phyloP scores from a whole-genome alignment of 257 asterid genomes.

The Anisodus tanguticus region DNA sequence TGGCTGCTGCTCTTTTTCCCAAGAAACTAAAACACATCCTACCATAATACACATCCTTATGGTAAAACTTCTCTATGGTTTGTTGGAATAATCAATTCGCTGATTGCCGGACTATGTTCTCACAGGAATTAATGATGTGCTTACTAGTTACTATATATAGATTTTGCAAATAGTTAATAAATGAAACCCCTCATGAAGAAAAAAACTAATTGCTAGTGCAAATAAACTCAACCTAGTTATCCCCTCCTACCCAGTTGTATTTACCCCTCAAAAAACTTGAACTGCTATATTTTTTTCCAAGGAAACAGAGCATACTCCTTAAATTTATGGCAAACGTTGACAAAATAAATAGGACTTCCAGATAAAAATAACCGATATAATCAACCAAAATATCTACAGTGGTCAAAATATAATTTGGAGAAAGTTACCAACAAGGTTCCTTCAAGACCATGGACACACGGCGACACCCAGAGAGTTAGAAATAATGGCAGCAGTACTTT shows the following conservation, averaged over 20 bases:
- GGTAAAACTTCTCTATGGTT: not conserved
- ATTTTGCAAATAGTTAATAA: not conserved
- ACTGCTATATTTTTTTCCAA: not conserved
- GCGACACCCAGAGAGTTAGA: slow-evolving; percentile 78
- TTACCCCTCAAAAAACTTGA: not conserved
- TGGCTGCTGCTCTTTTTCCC: not conserved
- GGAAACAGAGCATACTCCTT: slow-evolving; percentile 15
- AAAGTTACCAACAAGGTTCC: slow-evolving; percentile 78
- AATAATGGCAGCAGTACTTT: slow-evolving; percentile 82
- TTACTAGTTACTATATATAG: not conserved
- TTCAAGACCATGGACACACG: slow-evolving; percentile 93
- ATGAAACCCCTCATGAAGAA: not conserved
- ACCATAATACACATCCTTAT: not conserved
- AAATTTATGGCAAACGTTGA: not conserved
- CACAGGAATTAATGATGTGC: not conserved
- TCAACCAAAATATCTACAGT: not conserved
- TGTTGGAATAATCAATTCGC: not conserved
- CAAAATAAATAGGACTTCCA: slow-evolving; percentile 17
- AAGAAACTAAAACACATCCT: slow-evolving; percentile 21
- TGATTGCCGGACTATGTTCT: not conserved
- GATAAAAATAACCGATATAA: not conserved
- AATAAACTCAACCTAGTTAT: not conserved
- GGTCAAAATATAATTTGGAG: not conserved
- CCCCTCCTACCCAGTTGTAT: not conserved
- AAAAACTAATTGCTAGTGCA: not conserved